Base-by-base conservation (phyloP, 345 rosid genomes). In the Excoecaria cochinchinensis region DNA sequence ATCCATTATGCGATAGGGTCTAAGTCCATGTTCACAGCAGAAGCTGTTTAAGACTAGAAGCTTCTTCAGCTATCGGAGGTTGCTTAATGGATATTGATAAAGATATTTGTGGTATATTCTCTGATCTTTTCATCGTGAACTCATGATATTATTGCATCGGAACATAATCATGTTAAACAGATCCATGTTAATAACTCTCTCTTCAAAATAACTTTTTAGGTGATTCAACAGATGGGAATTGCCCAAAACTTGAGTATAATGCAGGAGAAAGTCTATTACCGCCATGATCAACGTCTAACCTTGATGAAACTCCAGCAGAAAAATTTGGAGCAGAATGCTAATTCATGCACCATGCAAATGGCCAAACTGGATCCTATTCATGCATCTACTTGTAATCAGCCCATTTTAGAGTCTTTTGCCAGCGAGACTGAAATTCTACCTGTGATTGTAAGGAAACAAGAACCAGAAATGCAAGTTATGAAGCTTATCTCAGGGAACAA, bases 1-100 rank as follows among this genome's bases (percentile, higher is more conserved):
- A 31, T 31, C 31, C 31, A 31, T 31, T 31, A 31, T 31, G 73
- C 48, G 42, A 74, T 67, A 84, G 89, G 86, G 79, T 75, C 47
- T 76, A 51, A 79, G 78, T 78, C 80, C 74, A 12, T 78, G 81
- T 81, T 79, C 85, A 38, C 78, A 71, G 57, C 80, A 79, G 64
- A 92, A 84, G 83, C 65, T 83, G n/a, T 87, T 85, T 55, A 87
- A 74, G 80, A 83, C 79, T 71, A 87, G 88, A 55, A 89, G 84
- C 48, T 87, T 90, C 0, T 72, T 87, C 61, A 83, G 86, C 61
- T 92, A 88, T 76, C 80, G 79, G 79, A 90, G 97, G 77, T 75
- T 88, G 90, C 97, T 92, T 90, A 78, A 88, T 55, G 71, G 88
- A 84, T 71, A 31, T 74, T 60, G 64, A 79, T 65, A 77, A 82